These are phyloP conservation scores for Croton setiger DNA, from an alignment of 441 rosid species.

Conservation along the genomic window DNA sequence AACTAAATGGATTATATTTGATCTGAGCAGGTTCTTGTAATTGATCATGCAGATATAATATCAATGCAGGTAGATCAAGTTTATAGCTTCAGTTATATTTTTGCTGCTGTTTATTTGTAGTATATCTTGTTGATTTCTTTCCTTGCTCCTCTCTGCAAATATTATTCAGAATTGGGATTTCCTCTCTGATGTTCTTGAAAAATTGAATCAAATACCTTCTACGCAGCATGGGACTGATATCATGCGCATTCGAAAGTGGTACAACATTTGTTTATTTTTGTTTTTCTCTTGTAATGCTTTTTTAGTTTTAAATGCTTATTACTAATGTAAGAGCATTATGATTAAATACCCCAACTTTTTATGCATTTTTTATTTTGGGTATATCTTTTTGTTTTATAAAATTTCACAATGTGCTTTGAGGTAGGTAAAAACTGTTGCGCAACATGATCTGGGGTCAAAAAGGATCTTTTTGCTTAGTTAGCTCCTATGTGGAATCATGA, in stretches of 20 bases:
- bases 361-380: not conserved
- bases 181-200: slow-evolving; percentile 54
- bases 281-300: not conserved
- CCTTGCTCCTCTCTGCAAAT: slow-evolving; percentile 15
- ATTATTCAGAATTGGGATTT: slow-evolving; percentile 81
- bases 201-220: slow-evolving; percentile 66
- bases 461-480: not conserved
- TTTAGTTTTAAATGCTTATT: slow-evolving; percentile 6
- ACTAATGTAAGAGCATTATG: not conserved
- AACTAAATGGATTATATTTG: slow-evolving; percentile 23
- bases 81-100: slow-evolving; percentile 16
- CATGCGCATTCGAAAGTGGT: slow-evolving; percentile 91
- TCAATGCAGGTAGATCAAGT: slow-evolving; percentile 74
- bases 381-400: not conserved
- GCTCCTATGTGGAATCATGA: not conserved
- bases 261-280: slow-evolving; percentile 19
- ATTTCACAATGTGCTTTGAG: not conserved
- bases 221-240: slow-evolving; percentile 86
- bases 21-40: slow-evolving; percentile 66
- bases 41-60: slow-evolving; percentile 94
- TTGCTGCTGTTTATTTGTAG: slow-evolving; percentile 7
- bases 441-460: not conserved
- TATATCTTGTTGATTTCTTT: slow-evolving; percentile 6
- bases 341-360: not conserved
- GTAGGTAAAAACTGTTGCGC: not conserved